These are phyloP conservation scores for Alectoria sarmentosa DNA, from an alignment of 495 filamentous ascomycete species.

Conservation along the genomic window DNA sequence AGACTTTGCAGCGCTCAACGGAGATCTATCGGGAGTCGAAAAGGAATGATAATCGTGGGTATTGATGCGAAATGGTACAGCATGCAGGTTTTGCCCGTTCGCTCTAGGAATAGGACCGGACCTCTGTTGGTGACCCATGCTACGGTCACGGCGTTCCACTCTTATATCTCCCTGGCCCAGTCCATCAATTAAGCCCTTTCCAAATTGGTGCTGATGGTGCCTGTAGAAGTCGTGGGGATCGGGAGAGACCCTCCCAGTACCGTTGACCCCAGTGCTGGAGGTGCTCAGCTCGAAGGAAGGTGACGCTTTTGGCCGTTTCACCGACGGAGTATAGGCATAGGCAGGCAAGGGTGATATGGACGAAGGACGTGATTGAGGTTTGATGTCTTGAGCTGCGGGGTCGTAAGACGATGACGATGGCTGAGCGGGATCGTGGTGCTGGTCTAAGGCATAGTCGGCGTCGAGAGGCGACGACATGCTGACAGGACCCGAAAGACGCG, in stretches of 20 bases:
- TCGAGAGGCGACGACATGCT: conserved; percentile 26
- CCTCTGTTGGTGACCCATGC: conserved; percentile 20
- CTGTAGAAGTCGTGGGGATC: conserved; percentile 51
- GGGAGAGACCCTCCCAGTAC: conserved; percentile 32
- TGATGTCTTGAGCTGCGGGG: conserved; percentile 9
- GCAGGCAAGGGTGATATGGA: conserved; percentile 23
- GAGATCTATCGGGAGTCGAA: conserved; percentile 27
- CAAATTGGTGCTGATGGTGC: conserved; percentile 29
- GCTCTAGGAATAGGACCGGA: conserved; percentile 11
- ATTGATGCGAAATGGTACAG: conserved; percentile 28
- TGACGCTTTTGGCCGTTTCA: conserved; percentile 28
- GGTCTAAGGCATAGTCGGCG: conserved; percentile 24
- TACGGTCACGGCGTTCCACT: conserved; percentile 26
- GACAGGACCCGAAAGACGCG: not conserved
- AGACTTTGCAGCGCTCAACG: conserved; percentile 23
- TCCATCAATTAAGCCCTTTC: conserved; percentile 25
- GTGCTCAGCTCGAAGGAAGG: conserved; percentile 25
- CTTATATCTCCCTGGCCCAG: conserved; percentile 28
- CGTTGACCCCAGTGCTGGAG: conserved; percentile 19
- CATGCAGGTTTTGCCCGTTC: conserved; percentile 13
- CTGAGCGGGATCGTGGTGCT: conserved; percentile 17
- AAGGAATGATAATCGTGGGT: conserved; percentile 33
- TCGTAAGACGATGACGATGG: conserved; percentile 17
- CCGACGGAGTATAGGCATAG: conserved; percentile 22
- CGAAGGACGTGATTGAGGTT: conserved; percentile 2